Evolutionary conservation across 257 asterid species (phyloP), one percentile per base, ranked within the genome.

Genomic region (Apocynum venetum): DNA sequence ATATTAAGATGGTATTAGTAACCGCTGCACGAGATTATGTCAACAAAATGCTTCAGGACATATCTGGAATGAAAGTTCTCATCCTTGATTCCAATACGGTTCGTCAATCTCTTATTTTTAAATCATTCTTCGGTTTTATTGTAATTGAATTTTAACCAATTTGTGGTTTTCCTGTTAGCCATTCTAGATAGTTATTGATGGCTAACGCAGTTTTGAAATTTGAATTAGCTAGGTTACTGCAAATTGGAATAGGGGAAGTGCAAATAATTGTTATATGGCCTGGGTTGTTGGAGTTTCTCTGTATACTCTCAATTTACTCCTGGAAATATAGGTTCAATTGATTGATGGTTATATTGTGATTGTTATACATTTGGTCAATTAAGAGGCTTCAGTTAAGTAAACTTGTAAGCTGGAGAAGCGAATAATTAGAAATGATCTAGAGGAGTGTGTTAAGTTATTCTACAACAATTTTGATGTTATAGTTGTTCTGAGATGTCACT

Each of bases 11-110:
- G 99, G 98, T 89, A 83, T 76, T 96, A 73, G 81, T 91, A 71
- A 64, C 90, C 38, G 86, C 85, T 2, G 97, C 83, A 17, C 89
- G 98, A 61, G 98, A 96, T 38, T 96, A 96, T 85, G 78, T 96
- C 71, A 90, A 91, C 87, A 95, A 94, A 48, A 93, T 96, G 92
- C 71, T 93, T 71, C 98, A 91, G 15, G 99, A 96, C 84, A 93
- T 96, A 64, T 89, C 99, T 67, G 98, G 97, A 72, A 96, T 96
- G 99, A 96, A 96, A 86, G 97, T 96, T 77, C 91, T 96, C 88
- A 90, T 96, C 84, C 97, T 96, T 80, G 99, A 96, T 86, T 86
- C 97, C 68, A 78, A 77, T 9, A 96, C 99, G 97, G 98, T 83
- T 71, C 41, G 77, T 74, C n/a, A 72, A 3, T 31, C 66, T 15